Percentiles rank a stretch among this genome's conserved stretches.
Evolutionary conservation across 2,329 filamentous ascomycete species (phyloP).

Genomic region (Ilyonectria robusta): DNA sequence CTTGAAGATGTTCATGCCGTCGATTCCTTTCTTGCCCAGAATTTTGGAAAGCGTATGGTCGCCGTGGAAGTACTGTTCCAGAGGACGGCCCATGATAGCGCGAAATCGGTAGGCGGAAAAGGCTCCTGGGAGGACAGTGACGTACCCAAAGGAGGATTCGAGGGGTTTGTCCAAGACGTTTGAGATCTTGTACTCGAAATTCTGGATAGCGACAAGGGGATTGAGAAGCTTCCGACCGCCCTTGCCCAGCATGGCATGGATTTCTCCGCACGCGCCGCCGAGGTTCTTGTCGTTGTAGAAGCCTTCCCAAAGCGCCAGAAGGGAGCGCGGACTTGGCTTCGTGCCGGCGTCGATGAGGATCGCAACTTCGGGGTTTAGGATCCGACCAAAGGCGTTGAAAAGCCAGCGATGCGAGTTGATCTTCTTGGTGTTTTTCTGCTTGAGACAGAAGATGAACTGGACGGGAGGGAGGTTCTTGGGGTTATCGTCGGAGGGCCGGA

Average conservation of each 20-base stretch:
- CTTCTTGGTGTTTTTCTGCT: slow-evolving; percentile 23
- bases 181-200: slow-evolving; percentile 23
- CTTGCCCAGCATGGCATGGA: slow-evolving; percentile 17
- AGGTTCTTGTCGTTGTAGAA: slow-evolving; percentile 22
- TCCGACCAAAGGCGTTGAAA: slow-evolving; percentile 12
- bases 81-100: slow-evolving; percentile 13
- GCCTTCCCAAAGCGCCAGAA: slow-evolving; percentile 21
- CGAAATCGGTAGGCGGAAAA: slow-evolving; percentile 19
- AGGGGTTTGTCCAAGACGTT: slow-evolving; percentile 19
- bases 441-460: slow-evolving; percentile 20
- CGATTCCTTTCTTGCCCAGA: slow-evolving; percentile 19
- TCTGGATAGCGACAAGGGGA: slow-evolving; percentile 13
- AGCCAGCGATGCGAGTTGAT: slow-evolving; percentile 25
- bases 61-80: slow-evolving; percentile 17
- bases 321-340: slow-evolving; percentile 7
- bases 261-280: slow-evolving; percentile 18
- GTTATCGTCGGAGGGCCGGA: not conserved
- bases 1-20: slow-evolving; percentile 21
- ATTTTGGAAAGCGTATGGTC: slow-evolving; percentile 17
- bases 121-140: slow-evolving; percentile 8
- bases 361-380: slow-evolving; percentile 11
- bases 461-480: slow-evolving; percentile 3
- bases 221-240: slow-evolving; percentile 9
- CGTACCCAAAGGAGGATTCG: slow-evolving; percentile 13
- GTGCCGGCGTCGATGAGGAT: slow-evolving; percentile 21